Percentiles rank a stretch among this genome's conserved stretches.
phyloP scores from a whole-genome alignment of 1,284 basidiomycete species.

The Dichomitus squalens region DNA sequence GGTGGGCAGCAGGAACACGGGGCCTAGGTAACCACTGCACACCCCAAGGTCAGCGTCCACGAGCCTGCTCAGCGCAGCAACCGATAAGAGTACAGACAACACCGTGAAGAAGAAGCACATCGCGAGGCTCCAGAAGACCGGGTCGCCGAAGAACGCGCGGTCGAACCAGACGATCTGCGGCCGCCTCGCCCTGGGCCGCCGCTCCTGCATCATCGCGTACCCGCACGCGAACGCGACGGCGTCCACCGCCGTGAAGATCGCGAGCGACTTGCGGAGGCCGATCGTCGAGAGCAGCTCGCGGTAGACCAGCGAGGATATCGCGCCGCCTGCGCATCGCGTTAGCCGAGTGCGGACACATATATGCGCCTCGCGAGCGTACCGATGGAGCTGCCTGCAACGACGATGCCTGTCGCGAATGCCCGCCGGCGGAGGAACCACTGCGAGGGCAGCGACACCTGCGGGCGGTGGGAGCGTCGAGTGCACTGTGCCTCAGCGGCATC shows the following conservation, averaged over 20 bases:
- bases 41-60: background rate
- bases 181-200: slow-evolving; percentile 11
- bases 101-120: slow-evolving; percentile 23
- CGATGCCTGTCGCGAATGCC: slow-evolving; percentile 22
- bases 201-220: slow-evolving; percentile 22
- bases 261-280: slow-evolving; percentile 23
- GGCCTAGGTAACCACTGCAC: slow-evolving; percentile 20
- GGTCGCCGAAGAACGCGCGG: slow-evolving; percentile 23
- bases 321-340: slow-evolving; percentile 14
- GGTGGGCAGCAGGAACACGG: slow-evolving; percentile 24
- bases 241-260: slow-evolving; percentile 22
- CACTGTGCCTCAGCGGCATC: too few species aligned
- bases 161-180: slow-evolving; percentile 23
- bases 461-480: too few species aligned
- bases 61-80: too few species aligned
- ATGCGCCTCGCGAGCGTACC: slow-evolving; percentile 1
- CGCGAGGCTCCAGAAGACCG: slow-evolving; percentile 23
- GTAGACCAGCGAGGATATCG: slow-evolving; percentile 15
- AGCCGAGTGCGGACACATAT: too few species aligned
- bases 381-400: slow-evolving; percentile 24
- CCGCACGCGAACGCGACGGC: slow-evolving; percentile 15
- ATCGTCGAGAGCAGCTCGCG: slow-evolving; percentile 17
- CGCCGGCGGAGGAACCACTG: slow-evolving; percentile 26
- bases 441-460: slow-evolving; percentile 23
- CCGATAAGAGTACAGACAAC: slow-evolving; percentile 10